Conservation (phyloP, 768 basidiomycete genomes). For the Imleria badia region DNA sequence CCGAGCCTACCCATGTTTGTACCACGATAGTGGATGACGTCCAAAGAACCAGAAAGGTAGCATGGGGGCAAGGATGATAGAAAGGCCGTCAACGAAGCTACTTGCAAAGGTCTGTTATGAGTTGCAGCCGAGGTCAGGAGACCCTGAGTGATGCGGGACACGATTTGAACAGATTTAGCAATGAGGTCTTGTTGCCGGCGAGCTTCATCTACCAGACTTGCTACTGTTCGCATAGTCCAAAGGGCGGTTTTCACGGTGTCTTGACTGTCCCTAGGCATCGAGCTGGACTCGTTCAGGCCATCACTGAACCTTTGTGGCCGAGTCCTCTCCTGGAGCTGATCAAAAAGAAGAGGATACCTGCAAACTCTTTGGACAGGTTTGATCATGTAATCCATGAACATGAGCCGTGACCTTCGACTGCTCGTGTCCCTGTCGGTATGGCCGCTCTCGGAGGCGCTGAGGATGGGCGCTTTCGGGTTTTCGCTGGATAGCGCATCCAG, state of each 20-base stretch:
- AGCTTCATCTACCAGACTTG: conserved; percentile 79
- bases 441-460: conserved; percentile 32
- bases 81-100: conserved; percentile 52
- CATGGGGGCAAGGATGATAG: conserved; percentile 76
- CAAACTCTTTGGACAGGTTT: conserved; percentile 97
- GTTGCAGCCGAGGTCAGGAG: conserved; percentile 29
- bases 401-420: conserved; percentile 43
- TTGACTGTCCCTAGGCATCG: neutral
- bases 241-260: conserved; percentile 44
- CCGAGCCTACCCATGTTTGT: conserved; percentile 41
- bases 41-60: conserved; percentile 79
- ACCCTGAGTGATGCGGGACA: conserved; percentile 57
- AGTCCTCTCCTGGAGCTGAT: conserved; percentile 49
- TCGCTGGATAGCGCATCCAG: conserved; percentile 42
- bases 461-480: conserved; percentile 32
- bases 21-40: conserved; percentile 75
- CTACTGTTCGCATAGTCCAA: conserved; percentile 73
- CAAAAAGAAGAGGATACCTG: conserved; percentile 89
- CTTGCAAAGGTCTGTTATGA: conserved; percentile 32
- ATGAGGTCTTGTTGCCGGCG: conserved; percentile 62
- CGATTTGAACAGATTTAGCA: conserved; percentile 64
- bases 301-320: neutral
- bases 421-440: conserved; percentile 29
- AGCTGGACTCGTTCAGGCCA: neutral
- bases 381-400: conserved; percentile 88